Evolutionary conservation across 2,329 filamentous ascomycete genomes (phyloP), one percentile per base, ranked within the genome.

Genomic region (Pseudogymnoascus sp.): DNA sequence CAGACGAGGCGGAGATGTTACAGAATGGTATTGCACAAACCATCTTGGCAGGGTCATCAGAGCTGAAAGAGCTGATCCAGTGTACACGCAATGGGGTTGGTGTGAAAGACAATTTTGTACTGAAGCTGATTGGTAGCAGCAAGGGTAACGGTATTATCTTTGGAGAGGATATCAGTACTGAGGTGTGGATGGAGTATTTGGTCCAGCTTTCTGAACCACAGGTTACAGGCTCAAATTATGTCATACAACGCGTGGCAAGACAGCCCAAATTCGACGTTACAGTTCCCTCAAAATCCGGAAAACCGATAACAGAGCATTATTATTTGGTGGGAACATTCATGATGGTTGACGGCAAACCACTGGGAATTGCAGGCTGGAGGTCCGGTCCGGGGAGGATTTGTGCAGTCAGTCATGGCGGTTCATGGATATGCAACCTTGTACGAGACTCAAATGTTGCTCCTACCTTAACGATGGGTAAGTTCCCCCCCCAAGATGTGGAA

Each of bases 251-350:
- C 14, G 38, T 61, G 12, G 62, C 70, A n/a, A 44, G 63, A 8
- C 72, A 70, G 18, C 53, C 56, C 21, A 62, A 50, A 5, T 70
- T 71, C 35, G 65, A 69, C 7, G 65, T 72, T 11, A 62, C 69
- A 1, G 61, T 71, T 21, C 37, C 62, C 7, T 61, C 63, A 33
- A 37, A 63, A 31, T 63, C 64, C 14, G 61, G 64, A 14, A 53
- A 60, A 7, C 59, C 62, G 50, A 53, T 62, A 10, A 64, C 63
- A 28, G 68, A 65, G 38, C 25, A 50, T 33, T 6, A 63, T 28
- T 50, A 18, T 53, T 63, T 71, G 5, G 65, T 73, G 56, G 71
- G 70, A 3, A 72, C 71, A 0, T 73, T 68, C 62, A 67, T 71
- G 62, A 50, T 65, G 6, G 59, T 69, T 1, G 65, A 73, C 40